A percentile compares a stretch with the other conserved stretches of the same genome.
Conservation (phyloP, 192 early-diverging fungal species). For the Coemansia sp. region DNA sequence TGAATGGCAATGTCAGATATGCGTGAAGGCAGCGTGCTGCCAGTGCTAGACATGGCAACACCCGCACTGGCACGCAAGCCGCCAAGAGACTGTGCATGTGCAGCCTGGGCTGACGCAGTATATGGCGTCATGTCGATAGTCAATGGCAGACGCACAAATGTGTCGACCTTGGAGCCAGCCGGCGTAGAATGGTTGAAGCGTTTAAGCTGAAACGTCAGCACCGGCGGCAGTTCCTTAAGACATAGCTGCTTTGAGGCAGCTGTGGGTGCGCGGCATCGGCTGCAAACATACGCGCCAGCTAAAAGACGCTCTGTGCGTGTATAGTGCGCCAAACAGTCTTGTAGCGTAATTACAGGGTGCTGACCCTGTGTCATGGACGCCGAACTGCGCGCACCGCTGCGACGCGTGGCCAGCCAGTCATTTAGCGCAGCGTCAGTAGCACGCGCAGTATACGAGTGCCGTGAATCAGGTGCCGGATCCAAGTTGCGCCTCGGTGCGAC, state of each 20-base stretch:
- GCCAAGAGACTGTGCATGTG: constrained; percentile 41
- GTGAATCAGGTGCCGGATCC: neutral
- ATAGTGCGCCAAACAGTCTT: constrained; percentile 58
- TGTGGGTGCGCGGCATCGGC: constrained; percentile 58
- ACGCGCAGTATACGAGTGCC: constrained; percentile 8
- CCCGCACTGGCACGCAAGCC: constrained; percentile 34
- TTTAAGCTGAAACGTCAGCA: constrained; percentile 91
- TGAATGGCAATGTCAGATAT: constrained; percentile 25
- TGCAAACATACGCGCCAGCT: constrained; percentile 65
- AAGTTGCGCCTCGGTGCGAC: constrained; percentile 6
- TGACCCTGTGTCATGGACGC: constrained; percentile 21
- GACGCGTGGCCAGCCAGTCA: constrained; percentile 21
- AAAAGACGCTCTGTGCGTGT: constrained; percentile 80
- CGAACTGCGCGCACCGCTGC: constrained; percentile 3
- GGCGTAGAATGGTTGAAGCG: constrained; percentile 74
- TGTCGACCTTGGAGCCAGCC: constrained; percentile 73
- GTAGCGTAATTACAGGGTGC: constrained; percentile 36
- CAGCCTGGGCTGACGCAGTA: constrained; percentile 62
- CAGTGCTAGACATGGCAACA: constrained; percentile 29
- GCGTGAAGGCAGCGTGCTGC: constrained; percentile 36
- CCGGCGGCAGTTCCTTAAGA: constrained; percentile 79
- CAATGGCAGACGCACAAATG: constrained; percentile 78
- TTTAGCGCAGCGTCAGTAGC: constrained; percentile 21
- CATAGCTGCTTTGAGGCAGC: constrained; percentile 90
- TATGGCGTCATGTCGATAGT: constrained; percentile 90